Evolutionary conservation across 192 early-diverging fungal genomes (phyloP), one percentile per base, ranked within the genome.

Genomic region (Coemansia sp.): DNA sequence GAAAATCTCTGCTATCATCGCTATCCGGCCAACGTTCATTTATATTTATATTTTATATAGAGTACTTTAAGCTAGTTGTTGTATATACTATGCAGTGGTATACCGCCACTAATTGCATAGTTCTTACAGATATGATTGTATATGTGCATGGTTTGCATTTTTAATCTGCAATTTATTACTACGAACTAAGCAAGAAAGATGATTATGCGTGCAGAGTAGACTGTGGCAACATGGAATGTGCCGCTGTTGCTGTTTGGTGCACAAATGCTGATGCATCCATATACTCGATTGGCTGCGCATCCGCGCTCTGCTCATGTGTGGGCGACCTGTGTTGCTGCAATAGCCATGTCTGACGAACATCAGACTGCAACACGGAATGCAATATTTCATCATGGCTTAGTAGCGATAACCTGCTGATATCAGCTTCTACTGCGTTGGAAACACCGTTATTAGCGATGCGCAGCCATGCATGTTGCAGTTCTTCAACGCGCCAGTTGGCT

Each of bases 301-400:
- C 62, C 1, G 62, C 22, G 17, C 39, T 10, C 3, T 15, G 11
- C 2, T 19, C 17, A 22, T 52, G 29, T 4, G 43, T 49, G 3
- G 66, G 2, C 9, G 14, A 2, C 39, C 39, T 14, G 39, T 14
- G 4, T 41, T 41, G 39, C 21, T 68, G 53, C 5, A 21, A 19
- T 19, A 10, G 21, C 23, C 47, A 32, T 11, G 39, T 52, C n/a
- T 73, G 54, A 29, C 62, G 62, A 6, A 27, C 61, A 0, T 50
- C 65, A 17, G 65, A 73, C 35, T 57, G 45, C 47, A 65, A 50
- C 47, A 64, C 70, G 8, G 59, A 52, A 38, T 63, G 65, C 12
- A 59, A 17, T 27, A 51, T 38, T 21, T 67, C 52, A 24, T 49
- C 37, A 43, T 49, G 19, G 19, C 45, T 49, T 7, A 61, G 32